phyloP scores from a whole-genome alignment of 805 yeast genomes.

The Candida vartiovaarae region DNA sequence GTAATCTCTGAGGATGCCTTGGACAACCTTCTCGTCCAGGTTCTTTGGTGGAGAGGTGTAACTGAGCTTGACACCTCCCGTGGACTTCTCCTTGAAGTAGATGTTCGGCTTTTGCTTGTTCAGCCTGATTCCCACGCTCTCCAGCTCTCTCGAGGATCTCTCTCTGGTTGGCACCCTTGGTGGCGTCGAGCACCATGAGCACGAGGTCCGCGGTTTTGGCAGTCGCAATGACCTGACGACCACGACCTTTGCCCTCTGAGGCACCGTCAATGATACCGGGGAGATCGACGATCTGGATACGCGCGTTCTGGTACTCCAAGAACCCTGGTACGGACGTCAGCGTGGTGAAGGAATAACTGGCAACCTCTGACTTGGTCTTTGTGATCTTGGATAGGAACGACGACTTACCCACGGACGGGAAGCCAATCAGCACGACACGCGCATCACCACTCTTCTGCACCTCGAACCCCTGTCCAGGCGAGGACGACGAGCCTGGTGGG shows the following conservation, averaged over 20 bases:
- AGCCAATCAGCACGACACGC: constrained; percentile 89
- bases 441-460: constrained; percentile 96
- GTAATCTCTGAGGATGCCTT: constrained; percentile 75
- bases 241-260: constrained; percentile 94
- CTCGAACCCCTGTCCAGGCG: constrained; percentile 82
- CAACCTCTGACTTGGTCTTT: constrained; percentile 90
- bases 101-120: constrained; percentile 77
- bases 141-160: constrained; percentile 84
- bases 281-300: constrained; percentile 92
- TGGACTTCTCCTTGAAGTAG: constrained; percentile 66
- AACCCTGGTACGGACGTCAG: constrained; percentile 96
- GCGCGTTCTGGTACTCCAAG: constrained; percentile 91
- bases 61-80: constrained; percentile 88
- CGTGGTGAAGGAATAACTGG: constrained; percentile 92
- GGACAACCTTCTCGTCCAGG: constrained; percentile 73
- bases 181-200: constrained; percentile 91
- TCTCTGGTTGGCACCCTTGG: constrained; percentile 87
- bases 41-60: constrained; percentile 75
- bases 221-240: constrained; percentile 93
- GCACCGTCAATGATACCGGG: constrained; percentile 98
- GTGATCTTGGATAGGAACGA: constrained; percentile 85
- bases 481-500: constrained; percentile 56
- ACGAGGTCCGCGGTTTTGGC: constrained; percentile 92
- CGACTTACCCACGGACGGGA: constrained; percentile 97
- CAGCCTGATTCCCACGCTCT: constrained; percentile 87